Conservation (phyloP, 2,329 filamentous ascomycete species). For the Leptographium wingfieldii region DNA sequence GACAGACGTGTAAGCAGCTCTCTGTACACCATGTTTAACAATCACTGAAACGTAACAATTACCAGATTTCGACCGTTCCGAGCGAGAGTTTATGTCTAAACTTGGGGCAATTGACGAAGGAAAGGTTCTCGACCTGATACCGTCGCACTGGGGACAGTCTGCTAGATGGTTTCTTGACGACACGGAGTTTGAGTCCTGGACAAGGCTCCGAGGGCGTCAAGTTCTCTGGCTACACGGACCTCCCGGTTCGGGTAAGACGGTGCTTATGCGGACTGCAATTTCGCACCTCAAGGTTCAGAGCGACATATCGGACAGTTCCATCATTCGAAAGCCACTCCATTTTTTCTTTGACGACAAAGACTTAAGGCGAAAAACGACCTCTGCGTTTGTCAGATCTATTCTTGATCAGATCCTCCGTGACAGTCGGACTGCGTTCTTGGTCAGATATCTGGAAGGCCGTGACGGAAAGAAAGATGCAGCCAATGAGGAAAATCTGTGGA, state of each 20-base stretch:
- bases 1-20: neutral
- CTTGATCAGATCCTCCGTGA: neutral
- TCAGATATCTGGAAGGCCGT: neutral
- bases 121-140: neutral
- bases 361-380: neutral
- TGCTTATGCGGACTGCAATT: neutral
- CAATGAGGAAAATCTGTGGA: neutral
- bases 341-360: slow-evolving; percentile 1
- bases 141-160: neutral
- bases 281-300: neutral
- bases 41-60: neutral
- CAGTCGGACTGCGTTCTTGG: neutral
- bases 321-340: neutral
- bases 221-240: neutral
- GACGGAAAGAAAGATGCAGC: neutral
- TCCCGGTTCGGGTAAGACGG: neutral
- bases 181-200: neutral
- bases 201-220: neutral
- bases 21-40: no score
- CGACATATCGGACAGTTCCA: neutral
- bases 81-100: neutral
- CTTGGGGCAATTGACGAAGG: neutral
- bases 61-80: neutral
- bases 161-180: neutral
- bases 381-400: neutral